Percentiles rank a stretch among this genome's conserved stretches.
Conservation (phyloP, 2,329 filamentous ascomycete species). For the Emmonsiellopsis sp. region DNA sequence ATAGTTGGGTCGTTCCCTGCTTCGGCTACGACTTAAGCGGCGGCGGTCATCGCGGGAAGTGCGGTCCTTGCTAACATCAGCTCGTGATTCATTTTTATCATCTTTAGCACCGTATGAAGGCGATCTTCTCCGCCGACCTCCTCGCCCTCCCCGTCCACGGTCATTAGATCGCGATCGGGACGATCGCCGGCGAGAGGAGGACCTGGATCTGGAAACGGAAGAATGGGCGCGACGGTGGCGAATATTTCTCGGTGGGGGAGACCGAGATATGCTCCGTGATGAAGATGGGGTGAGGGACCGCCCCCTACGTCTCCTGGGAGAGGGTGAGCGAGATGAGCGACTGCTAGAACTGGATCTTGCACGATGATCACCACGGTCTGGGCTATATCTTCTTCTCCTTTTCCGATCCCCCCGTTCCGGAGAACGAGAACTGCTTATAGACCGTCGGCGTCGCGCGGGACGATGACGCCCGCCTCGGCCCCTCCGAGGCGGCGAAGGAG, state of each 20-base stretch:
- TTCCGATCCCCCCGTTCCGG: conserved; percentile 28
- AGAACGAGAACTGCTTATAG: conserved; percentile 31
- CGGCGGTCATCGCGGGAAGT: conserved; percentile 31
- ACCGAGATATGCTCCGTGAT: conserved; percentile 28
- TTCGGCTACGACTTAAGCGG: conserved; percentile 23
- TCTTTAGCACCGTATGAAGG: conserved; percentile 35
- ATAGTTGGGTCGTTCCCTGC: conserved; percentile 22
- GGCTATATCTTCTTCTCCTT: conserved; percentile 27
- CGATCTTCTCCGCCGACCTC: conserved; percentile 35
- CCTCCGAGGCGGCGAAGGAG: conserved; percentile 23
- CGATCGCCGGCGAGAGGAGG: conserved; percentile 29
- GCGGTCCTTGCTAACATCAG: conserved; percentile 43
- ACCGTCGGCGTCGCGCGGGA: conserved; percentile 25
- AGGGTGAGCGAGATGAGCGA: conserved; percentile 47
- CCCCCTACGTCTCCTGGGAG: conserved; percentile 40
- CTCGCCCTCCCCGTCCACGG: conserved; percentile 17
- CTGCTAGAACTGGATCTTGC: conserved; percentile 40
- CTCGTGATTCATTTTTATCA: conserved; percentile 34
- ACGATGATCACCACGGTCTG: conserved; percentile 31
- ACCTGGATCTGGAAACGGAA: conserved; percentile 17
- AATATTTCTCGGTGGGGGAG: conserved; percentile 24
- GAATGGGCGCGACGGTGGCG: conserved; percentile 11
- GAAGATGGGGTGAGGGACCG: conserved; percentile 32
- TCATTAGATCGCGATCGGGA: conserved; percentile 27
- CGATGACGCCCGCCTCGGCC: conserved; percentile 17